Conservation (phyloP, 2,329 filamentous ascomycete genomes). For the Harringtonia aguacate region DNA sequence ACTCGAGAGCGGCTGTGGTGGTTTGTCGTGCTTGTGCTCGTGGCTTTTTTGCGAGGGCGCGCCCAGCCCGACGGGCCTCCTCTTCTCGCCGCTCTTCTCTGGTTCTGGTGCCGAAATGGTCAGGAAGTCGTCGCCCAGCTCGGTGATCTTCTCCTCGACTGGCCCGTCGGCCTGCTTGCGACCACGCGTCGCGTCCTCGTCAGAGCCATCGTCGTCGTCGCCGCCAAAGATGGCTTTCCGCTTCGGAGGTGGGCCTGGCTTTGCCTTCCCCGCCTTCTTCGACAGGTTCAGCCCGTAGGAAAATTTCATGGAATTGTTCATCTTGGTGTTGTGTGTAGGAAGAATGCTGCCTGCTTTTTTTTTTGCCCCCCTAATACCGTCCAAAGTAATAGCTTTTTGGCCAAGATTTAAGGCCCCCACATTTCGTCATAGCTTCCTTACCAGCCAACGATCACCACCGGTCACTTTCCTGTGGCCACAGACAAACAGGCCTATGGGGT, state of each 20-base stretch:
- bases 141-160: constrained; percentile 46
- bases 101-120: constrained; percentile 17
- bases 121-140: constrained; percentile 39
- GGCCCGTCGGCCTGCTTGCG: constrained; percentile 14
- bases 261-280: constrained; percentile 42
- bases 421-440: no score
- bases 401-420: no score
- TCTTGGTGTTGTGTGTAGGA: neutral
- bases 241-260: constrained; percentile 35
- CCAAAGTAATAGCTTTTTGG: no score
- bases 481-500: no score
- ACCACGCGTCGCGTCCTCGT: constrained; percentile 6
- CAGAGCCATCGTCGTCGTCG: constrained; percentile 36
- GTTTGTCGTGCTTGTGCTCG: no score
- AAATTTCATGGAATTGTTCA: constrained; percentile 4
- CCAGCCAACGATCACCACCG: no score
- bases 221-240: constrained; percentile 49
- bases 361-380: no score
- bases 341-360: neutral
- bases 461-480: no score
- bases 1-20: constrained; percentile 4
- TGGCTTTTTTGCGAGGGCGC: neutral
- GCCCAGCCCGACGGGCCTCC: neutral
- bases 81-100: neutral
- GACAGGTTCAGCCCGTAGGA: constrained; percentile 15